Conservation (phyloP, 148 eudicot genomes). For the Silene conica region DNA sequence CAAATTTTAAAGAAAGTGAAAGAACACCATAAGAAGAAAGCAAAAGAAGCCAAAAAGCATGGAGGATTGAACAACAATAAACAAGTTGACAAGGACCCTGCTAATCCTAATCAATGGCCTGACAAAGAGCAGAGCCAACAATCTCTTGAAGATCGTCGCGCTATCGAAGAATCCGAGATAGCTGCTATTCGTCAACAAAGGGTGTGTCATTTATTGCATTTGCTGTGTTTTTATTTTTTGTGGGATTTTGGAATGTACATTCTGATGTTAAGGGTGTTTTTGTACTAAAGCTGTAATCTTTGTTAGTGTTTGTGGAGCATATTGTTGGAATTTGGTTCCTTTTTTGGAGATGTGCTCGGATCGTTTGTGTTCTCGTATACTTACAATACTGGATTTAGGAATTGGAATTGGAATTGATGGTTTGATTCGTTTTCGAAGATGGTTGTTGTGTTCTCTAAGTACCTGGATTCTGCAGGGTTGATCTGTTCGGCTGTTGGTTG, state of each 20-base stretch:
- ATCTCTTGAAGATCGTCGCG: slow-evolving; percentile 65
- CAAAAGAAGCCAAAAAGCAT: slow-evolving; percentile 80
- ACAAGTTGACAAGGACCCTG: slow-evolving; percentile 80
- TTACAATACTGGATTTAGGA: not conserved
- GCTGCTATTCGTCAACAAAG: slow-evolving; percentile 85
- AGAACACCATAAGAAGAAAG: slow-evolving; percentile 91
- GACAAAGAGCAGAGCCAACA: slow-evolving; percentile 80
- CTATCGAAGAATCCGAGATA: slow-evolving; percentile 66
- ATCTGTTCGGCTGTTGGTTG: not conserved
- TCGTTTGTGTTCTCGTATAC: not conserved
- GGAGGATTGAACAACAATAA: slow-evolving; percentile 57
- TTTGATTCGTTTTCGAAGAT: not conserved
- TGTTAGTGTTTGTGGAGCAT: not conserved
- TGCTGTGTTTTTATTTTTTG: not conserved
- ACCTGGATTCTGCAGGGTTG: not conserved
- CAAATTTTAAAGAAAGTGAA: slow-evolving; percentile 76
- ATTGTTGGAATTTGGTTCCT: not conserved
- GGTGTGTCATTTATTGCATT: slow-evolving; percentile 34
- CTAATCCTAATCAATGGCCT: slow-evolving; percentile 84
- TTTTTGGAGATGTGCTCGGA: not conserved
- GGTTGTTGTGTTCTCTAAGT: not conserved
- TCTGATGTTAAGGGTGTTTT: not conserved
- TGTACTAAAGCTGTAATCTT: not conserved
- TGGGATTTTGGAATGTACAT: not conserved
- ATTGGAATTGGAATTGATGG: not conserved